phyloP scores from a whole-genome alignment of 1,139 yeast genomes.

The Saccharomyces hybrid region DNA sequence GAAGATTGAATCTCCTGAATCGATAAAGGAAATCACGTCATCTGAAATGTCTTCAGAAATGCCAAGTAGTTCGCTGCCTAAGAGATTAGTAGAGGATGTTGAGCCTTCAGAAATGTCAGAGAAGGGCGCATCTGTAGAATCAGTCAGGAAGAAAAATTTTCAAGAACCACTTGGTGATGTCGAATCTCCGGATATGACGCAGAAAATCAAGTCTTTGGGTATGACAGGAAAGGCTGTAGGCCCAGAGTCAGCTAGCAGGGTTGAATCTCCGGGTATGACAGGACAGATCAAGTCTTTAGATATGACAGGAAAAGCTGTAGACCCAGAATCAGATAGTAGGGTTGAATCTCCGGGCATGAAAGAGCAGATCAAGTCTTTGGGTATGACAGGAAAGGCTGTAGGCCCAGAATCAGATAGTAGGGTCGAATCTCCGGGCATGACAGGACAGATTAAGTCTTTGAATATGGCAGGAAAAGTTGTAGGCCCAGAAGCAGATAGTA shows the following conservation, averaged over 20 bases:
- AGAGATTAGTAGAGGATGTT: not conserved
- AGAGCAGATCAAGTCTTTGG: not conserved
- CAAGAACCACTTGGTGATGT: not conserved
- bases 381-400: not conserved
- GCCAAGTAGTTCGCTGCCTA: not conserved
- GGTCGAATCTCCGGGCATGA: not conserved
- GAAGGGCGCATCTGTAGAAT: not conserved
- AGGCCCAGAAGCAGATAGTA: not conserved
- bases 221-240: not conserved
- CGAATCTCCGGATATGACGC: not conserved
- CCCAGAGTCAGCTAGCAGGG: not conserved
- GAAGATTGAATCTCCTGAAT: not conserved
- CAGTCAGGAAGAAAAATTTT: not conserved
- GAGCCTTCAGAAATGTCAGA: not conserved
- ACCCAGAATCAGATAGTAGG: not conserved
- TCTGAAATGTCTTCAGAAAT: not conserved
- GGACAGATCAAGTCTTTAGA: not conserved
- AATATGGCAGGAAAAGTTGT: not conserved
- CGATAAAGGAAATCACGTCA: not conserved
- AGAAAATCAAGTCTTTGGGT: not conserved
- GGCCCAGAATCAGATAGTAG: not conserved
- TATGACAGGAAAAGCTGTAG: not conserved
- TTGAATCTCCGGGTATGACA: not conserved
- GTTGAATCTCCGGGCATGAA: too few relatives aligned
- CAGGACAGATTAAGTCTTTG: not conserved